Base-by-base conservation (phyloP, 2,329 filamentous ascomycete species). In the Aspergillus sclerotialis region DNA sequence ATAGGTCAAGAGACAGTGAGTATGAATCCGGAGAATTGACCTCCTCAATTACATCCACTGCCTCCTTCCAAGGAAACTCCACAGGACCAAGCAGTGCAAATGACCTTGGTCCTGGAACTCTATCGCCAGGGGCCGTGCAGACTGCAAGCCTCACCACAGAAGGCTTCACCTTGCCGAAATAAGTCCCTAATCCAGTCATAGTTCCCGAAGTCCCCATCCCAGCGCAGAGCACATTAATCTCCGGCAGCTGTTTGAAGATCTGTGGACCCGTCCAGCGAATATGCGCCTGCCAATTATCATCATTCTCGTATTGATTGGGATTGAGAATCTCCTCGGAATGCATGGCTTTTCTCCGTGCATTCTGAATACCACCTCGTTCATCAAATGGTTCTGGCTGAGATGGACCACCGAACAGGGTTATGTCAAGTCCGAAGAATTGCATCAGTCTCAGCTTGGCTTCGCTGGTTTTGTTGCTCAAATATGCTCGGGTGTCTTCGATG, bases 181-280 rank as follows among this genome's bases (percentile, higher is more conserved):
- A 76, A 2, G 60, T 65, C 1, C 72, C 68, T 8, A 70, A 48
- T 2, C 70, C 70, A 0, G 69, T 72, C 52, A 73, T 66, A 2
- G 66, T 65, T 52, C 73, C 59, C 2, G 71, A 70, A 0, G 73
- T 79, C 1, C 75, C 75, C 67, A 78, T 71, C 1, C 71, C 71
- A 1, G 71, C 67, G 38, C 73, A 77, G 11, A 78, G 60, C 2
- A 78, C 48, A 21, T 68, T 72, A 38, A 78, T 75, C 29, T 75
- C 63, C 1, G 75, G 75, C 0, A 78, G 48, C 34, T 79, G 75
- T 35, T 59, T 65, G 30, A 69, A 58, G 11, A 79, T 75, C 41
- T 78, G 75, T 0, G 74, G 71, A 0, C 75, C 75, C 0, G 75
- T 79, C 75, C 75, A 79, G 14, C 65, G 67, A 8, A 73, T 53